These are phyloP conservation scores for Paraconiothyrium sp. DNA, from an alignment of 2,329 filamentous ascomycete genomes.

Conservation along the genomic window DNA sequence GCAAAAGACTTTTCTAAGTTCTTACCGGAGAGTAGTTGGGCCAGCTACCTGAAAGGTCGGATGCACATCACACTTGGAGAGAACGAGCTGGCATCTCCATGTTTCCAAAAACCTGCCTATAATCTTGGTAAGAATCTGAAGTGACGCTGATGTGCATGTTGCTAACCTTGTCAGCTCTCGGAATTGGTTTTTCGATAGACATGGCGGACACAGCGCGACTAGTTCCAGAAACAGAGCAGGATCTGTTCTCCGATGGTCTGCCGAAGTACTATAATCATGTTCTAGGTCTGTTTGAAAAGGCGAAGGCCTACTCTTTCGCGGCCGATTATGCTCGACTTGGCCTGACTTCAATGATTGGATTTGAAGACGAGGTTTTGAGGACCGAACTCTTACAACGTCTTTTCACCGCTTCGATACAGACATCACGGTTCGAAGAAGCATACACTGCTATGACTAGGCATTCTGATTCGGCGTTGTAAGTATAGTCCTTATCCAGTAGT, in stretches of 20 bases:
- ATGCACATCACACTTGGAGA: conserved; percentile 78
- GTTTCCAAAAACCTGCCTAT: conserved; percentile 85
- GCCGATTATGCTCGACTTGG: conserved; percentile 83
- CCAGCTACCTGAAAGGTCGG: conserved; percentile 83
- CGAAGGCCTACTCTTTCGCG: conserved; percentile 80
- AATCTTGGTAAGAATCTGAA: conserved; percentile 74
- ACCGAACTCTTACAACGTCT: conserved; percentile 75
- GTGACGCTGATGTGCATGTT: background rate
- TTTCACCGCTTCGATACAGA: conserved; percentile 83
- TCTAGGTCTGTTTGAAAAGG: conserved; percentile 80
- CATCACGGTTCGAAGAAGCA: conserved; percentile 81
- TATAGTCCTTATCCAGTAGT: background rate
- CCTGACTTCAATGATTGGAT: conserved; percentile 53
- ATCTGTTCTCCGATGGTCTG: conserved; percentile 74
- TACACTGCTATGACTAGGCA: conserved; percentile 81
- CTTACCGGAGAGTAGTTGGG: conserved; percentile 66
- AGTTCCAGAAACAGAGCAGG: conserved; percentile 78
- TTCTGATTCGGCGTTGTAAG: conserved; percentile 71
- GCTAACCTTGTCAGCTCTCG: conserved; percentile 41
- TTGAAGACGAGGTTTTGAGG: conserved; percentile 45
- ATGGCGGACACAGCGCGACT: conserved; percentile 61
- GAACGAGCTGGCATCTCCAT: conserved; percentile 74
- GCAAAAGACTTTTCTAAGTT: conserved; percentile 74
- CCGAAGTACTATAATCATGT: conserved; percentile 89
- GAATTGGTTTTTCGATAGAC: conserved; percentile 47